A percentile compares a stretch with the other conserved stretches of the same genome.
Conservation (phyloP, 163 green algal genomes). For the Smithsoniella earleae region DNA sequence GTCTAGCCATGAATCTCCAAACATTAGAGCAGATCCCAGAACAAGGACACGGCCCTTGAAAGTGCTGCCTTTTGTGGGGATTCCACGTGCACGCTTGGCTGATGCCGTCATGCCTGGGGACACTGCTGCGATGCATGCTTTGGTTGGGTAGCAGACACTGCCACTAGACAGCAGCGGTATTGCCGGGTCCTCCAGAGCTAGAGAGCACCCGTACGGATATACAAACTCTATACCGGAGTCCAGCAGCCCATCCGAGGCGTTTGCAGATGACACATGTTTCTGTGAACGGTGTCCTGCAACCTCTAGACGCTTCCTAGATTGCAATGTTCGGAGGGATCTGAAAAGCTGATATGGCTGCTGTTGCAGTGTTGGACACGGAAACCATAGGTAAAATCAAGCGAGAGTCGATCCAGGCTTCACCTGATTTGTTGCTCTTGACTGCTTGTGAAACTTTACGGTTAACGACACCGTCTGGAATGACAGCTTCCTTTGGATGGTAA, state of each 20-base stretch:
- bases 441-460: constrained; percentile 49
- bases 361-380: too few relatives aligned
- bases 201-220: constrained; percentile 64
- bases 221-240: constrained; percentile 44
- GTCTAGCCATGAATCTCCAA: constrained; percentile 73
- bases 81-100: constrained; percentile 2
- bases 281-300: background rate
- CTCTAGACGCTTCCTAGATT: background rate
- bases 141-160: constrained; percentile 60
- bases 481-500: constrained; percentile 67
- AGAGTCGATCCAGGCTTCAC: too few relatives aligned
- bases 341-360: too few relatives aligned
- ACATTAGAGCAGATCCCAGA: constrained; percentile 59
- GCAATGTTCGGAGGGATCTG: too few relatives aligned
- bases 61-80: background rate
- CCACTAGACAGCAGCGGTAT: constrained; percentile 66
- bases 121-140: constrained; percentile 15
- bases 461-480: constrained; percentile 69
- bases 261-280: background rate
- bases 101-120: constrained; percentile 30
- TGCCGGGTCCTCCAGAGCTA: constrained; percentile 58
- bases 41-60: constrained; percentile 50
- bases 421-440: too few relatives aligned
- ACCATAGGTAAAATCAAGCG: too few relatives aligned
- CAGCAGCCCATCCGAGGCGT: background rate